Conservation (phyloP, 192 early-diverging fungal species). For the Entomortierella parvispora region DNA sequence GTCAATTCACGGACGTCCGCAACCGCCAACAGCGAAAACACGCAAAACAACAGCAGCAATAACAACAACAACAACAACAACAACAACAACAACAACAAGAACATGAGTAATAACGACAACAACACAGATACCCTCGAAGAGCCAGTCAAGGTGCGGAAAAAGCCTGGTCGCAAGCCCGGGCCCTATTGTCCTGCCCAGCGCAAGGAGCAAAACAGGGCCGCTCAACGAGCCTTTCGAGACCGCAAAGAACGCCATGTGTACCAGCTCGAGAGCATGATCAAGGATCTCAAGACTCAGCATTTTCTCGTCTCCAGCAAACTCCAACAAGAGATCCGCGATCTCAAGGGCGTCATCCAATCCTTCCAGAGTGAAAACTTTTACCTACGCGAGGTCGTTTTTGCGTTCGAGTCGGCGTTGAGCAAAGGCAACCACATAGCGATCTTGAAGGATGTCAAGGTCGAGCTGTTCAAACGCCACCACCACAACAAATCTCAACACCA, state of each 20-base stretch:
- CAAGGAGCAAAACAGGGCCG: slow-evolving; percentile 88
- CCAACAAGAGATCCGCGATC: slow-evolving; percentile 48
- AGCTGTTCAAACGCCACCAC: slow-evolving; percentile 39
- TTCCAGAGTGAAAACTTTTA: slow-evolving; percentile 58
- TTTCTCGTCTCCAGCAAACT: slow-evolving; percentile 48
- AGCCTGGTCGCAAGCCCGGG: slow-evolving; percentile 62
- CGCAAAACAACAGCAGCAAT: neutral
- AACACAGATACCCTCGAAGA: slow-evolving; percentile 4
- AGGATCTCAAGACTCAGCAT: slow-evolving; percentile 69
- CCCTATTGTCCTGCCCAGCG: slow-evolving; percentile 61
- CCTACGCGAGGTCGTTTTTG: slow-evolving; percentile 55
- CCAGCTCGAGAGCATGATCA: slow-evolving; percentile 78
- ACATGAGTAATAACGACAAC: neutral
- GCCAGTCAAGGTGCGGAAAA: slow-evolving; percentile 24
- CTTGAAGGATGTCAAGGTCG: slow-evolving; percentile 41
- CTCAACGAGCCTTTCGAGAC: slow-evolving; percentile 90
- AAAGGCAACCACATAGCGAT: slow-evolving; percentile 32
- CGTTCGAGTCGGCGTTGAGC: slow-evolving; percentile 54
- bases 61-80: slow-evolving; percentile 14
- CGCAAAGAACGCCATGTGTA: slow-evolving; percentile 82
- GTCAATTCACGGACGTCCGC: too few relatives aligned
- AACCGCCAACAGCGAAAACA: slow-evolving; percentile 7
- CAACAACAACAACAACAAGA: slow-evolving; percentile 7
- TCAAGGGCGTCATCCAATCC: slow-evolving; percentile 39
- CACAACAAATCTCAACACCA: slow-evolving; percentile 13